Conservation (phyloP, 495 filamentous ascomycete genomes). For the Glarea lozoyensis region DNA sequence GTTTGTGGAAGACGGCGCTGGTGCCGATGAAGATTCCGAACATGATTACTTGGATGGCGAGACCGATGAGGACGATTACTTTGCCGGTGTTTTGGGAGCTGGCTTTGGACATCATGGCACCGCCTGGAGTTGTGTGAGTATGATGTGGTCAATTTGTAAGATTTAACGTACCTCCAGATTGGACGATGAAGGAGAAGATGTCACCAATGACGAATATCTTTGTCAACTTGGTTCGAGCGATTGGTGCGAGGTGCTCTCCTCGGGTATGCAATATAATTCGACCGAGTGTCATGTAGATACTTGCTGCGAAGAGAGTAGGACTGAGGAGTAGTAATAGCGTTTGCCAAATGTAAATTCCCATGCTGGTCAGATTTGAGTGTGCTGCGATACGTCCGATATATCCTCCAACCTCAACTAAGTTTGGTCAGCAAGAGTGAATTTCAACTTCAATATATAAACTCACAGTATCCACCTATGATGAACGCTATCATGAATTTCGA, state of each 20-base stretch:
- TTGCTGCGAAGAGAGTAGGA: constrained; percentile 42
- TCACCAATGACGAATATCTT: constrained; percentile 36
- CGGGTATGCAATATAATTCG: constrained; percentile 32
- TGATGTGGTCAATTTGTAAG: neutral
- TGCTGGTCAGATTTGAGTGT: constrained; percentile 23
- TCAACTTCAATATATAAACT: neutral
- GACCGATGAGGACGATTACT: constrained; percentile 32
- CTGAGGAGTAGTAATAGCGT: constrained; percentile 37
- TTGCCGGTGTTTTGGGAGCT: constrained; percentile 26
- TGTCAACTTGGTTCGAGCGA: constrained; percentile 28
- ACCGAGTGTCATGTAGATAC: constrained; percentile 46
- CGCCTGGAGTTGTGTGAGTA: constrained; percentile 15
- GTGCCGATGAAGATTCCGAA: constrained; percentile 38
- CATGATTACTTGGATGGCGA: constrained; percentile 37
- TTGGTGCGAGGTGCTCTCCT: constrained; percentile 29
- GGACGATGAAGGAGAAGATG: constrained; percentile 30
- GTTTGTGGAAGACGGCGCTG: constrained; percentile 25
- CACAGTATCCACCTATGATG: constrained; percentile 47
- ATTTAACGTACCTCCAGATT: constrained; percentile 17
- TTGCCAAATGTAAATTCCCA: constrained; percentile 38
- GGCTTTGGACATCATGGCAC: constrained; percentile 26
- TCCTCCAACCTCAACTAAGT: constrained; percentile 30
- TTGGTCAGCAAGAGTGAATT: neutral
- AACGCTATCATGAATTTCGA: constrained; percentile 53
- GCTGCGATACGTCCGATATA: constrained; percentile 35